phyloP scores from a whole-genome alignment of 768 basidiomycete species.

The Tremella mesenterica region DNA sequence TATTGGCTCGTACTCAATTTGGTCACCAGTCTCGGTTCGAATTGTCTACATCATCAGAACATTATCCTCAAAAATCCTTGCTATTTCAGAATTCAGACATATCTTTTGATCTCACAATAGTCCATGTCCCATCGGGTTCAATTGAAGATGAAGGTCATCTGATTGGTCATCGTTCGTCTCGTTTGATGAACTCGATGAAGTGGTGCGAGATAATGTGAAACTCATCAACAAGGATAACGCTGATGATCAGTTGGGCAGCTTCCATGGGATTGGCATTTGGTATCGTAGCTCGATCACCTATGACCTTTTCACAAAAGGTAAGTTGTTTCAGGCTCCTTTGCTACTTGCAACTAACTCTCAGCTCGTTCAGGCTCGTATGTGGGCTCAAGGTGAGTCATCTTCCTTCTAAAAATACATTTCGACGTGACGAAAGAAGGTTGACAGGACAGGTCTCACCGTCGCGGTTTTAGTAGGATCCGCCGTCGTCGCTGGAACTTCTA shows the following conservation, averaged over 20 bases:
- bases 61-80: too few species aligned
- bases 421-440: not conserved
- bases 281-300: constrained; percentile 30
- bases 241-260: constrained; percentile 33
- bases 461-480: constrained; percentile 35
- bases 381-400: constrained; percentile 35
- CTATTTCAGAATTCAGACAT: too few species aligned
- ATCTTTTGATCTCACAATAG: too few species aligned
- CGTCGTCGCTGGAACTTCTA: constrained; percentile 23
- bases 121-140: too few species aligned
- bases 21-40: too few species aligned
- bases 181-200: too few species aligned
- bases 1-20: too few species aligned
- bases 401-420: not conserved
- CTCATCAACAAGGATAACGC: too few species aligned
- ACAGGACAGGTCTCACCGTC: constrained; percentile 31
- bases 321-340: not conserved
- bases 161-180: too few species aligned
- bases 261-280: constrained; percentile 35
- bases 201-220: too few species aligned
- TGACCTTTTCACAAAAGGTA: constrained; percentile 41
- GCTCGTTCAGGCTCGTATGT: constrained; percentile 45
- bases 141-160: too few species aligned
- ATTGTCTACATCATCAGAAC: too few species aligned
- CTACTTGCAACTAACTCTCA: not conserved